Percentiles rank a stretch among this genome's conserved stretches.
These are phyloP conservation scores for Zanthoxylum bungeanum DNA, from an alignment of 345 rosid genomes.

Conservation along the genomic window DNA sequence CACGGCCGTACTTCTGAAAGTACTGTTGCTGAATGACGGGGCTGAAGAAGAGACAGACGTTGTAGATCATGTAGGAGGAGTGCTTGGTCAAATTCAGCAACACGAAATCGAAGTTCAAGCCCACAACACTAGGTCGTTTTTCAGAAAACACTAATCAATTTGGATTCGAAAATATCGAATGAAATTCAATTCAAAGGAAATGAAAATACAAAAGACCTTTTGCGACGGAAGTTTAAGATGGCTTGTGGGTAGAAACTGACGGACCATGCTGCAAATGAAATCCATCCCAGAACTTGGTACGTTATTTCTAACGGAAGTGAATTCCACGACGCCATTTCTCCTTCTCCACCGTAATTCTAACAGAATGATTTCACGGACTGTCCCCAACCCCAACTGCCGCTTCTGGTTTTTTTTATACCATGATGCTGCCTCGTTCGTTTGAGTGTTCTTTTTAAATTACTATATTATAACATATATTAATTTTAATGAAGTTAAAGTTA, in stretches of 20 bases:
- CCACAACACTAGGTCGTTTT: constrained; percentile 56
- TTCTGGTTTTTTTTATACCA: neutral
- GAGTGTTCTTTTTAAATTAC: too few species aligned
- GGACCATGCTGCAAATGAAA: constrained; percentile 77
- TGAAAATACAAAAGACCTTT: constrained; percentile 31
- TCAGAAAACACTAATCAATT: neutral
- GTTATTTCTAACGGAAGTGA: constrained; percentile 64
- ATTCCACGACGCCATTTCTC: constrained; percentile 77
- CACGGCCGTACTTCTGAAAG: constrained; percentile 60
- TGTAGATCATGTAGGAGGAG: constrained; percentile 89
- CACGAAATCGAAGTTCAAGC: constrained; percentile 91
- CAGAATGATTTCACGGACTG: too few species aligned
- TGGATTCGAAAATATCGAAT: neutral
- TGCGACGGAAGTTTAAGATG: constrained; percentile 75
- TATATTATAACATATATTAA: too few species aligned
- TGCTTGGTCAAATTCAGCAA: constrained; percentile 89
- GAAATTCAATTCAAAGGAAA: neutral
- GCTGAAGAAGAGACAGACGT: constrained; percentile 82
- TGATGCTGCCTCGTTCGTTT: too few species aligned
- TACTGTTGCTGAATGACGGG: constrained; percentile 74
- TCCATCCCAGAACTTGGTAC: constrained; percentile 72
- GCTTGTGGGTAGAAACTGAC: constrained; percentile 86
- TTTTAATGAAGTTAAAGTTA: too few species aligned
- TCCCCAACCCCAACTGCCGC: neutral
- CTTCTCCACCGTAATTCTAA: neutral